Percentiles rank a stretch among this genome's conserved stretches.
These are phyloP conservation scores for Saksenaea oblongispora DNA, from an alignment of 371 early-diverging fungal species.

Conservation along the genomic window DNA sequence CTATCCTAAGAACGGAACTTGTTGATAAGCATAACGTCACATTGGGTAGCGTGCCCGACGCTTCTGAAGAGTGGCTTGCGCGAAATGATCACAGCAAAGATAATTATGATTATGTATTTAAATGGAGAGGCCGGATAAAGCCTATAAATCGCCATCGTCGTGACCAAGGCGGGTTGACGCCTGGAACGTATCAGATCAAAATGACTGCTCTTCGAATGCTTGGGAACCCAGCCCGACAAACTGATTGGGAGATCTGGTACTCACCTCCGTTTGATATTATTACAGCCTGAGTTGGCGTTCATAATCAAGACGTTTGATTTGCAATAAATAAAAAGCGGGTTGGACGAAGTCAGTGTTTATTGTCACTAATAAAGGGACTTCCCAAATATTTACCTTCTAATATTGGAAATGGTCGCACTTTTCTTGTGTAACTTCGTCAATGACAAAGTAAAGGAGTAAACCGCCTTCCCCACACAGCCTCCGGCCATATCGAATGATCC, in stretches of 20 bases:
- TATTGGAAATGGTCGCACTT: not conserved
- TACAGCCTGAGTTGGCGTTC: not conserved
- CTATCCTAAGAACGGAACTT: constrained; percentile 1
- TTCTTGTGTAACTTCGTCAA: not conserved
- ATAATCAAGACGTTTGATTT: not conserved
- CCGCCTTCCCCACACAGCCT: too few relatives aligned
- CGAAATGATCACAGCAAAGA: constrained; percentile 14
- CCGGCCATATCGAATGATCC: not conserved
- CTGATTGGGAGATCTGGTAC: constrained; percentile 18
- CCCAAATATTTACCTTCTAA: not conserved
- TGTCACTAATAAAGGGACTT: not conserved
- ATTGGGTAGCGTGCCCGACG: constrained; percentile 1
- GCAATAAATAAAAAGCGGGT: too few relatives aligned
- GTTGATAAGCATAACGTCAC: not conserved
- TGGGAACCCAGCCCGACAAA: not conserved
- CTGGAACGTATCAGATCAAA: constrained; percentile 10
- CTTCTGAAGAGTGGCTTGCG: constrained; percentile 1
- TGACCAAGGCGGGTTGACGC: not conserved
- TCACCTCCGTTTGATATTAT: constrained; percentile 9
- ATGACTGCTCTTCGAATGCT: constrained; percentile 9
- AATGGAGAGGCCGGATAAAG: constrained; percentile 8
- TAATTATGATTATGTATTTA: constrained; percentile 1
- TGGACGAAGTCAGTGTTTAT: not conserved
- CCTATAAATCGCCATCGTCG: not conserved
- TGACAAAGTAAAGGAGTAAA: not conserved